Conservation (phyloP, 306 rosid genomes). For the Inga oerstediana region DNA sequence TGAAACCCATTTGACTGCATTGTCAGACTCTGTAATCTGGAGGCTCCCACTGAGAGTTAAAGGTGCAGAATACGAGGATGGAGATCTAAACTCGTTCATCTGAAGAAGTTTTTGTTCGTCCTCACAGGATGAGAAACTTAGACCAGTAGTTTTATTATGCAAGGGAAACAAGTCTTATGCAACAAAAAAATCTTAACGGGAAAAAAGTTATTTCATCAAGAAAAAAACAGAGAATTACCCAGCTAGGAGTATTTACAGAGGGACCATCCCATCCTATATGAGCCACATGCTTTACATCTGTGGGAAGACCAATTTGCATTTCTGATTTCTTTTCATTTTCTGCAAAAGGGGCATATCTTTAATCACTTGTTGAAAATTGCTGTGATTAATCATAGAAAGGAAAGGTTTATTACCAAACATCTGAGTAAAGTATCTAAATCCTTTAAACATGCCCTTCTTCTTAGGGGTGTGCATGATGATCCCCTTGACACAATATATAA, state of each 20-base stretch:
- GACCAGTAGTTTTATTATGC: background rate
- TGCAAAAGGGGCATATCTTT: slow-evolving; percentile 29
- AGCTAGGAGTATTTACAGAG: slow-evolving; percentile 87
- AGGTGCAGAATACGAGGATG: slow-evolving; percentile 49
- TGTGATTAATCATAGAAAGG: background rate
- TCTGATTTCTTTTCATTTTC: slow-evolving; percentile 79
- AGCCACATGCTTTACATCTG: slow-evolving; percentile 97
- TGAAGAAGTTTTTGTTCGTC: slow-evolving; percentile 33
- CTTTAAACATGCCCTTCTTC: slow-evolving; percentile 86
- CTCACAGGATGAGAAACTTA: slow-evolving; percentile 16
- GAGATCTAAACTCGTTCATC: slow-evolving; percentile 71
- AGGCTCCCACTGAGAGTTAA: slow-evolving; percentile 30
- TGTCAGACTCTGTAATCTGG: slow-evolving; percentile 32
- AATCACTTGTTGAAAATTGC: background rate
- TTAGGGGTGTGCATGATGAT: slow-evolving; percentile 59
- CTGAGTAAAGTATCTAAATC: slow-evolving; percentile 82
- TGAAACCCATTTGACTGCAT: slow-evolving; percentile 38
- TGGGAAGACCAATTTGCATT: slow-evolving; percentile 83
- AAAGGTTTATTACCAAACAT: slow-evolving; percentile 73
- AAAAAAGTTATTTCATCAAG: background rate
- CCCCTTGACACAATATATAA: slow-evolving; percentile 7
- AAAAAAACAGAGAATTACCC: slow-evolving; percentile 55
- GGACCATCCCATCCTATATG: slow-evolving; percentile 99
- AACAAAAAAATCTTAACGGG: background rate
- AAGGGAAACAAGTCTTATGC: background rate